Conservation (phyloP, 768 basidiomycete species). For the Amylocystis lapponica region DNA sequence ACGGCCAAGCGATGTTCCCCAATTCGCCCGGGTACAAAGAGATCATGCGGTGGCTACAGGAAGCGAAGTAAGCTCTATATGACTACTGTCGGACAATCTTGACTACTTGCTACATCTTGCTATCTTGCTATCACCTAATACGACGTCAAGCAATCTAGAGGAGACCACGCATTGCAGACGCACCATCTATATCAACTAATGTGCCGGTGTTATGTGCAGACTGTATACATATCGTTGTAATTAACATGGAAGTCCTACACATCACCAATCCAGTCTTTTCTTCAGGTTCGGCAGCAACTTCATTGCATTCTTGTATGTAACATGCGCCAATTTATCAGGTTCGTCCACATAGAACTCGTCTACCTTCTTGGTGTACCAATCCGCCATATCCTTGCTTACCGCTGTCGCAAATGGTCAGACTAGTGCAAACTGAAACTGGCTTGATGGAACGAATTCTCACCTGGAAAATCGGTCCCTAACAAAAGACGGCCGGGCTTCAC, state of each 20-base stretch:
- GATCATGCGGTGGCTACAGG: conserved; percentile 59
- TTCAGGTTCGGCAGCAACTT: conserved; percentile 2
- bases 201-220: too few relatives aligned
- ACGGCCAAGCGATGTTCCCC: conserved; percentile 55
- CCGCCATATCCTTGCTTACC: conserved; percentile 46
- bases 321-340: conserved; percentile 1
- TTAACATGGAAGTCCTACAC: too few relatives aligned
- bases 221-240: too few relatives aligned
- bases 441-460: conserved; percentile 31
- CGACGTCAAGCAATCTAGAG: too few relatives aligned
- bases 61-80: conserved; percentile 4
- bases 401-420: conserved; percentile 40
- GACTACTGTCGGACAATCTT: too few relatives aligned
- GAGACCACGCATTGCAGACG: too few relatives aligned
- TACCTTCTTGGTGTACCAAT: conserved; percentile 57
- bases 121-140: too few relatives aligned
- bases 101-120: too few relatives aligned
- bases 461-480: conserved; percentile 76
- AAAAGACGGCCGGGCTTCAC: conserved; percentile 46
- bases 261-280: too few relatives aligned
- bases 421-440: background rate
- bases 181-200: too few relatives aligned
- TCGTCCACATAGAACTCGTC: conserved; percentile 42
- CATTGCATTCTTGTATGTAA: conserved; percentile 3
- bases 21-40: conserved; percentile 46